Evolutionary conservation across 129 eudicot species (phyloP).

Genomic region (Lactuca saligna): DNA sequence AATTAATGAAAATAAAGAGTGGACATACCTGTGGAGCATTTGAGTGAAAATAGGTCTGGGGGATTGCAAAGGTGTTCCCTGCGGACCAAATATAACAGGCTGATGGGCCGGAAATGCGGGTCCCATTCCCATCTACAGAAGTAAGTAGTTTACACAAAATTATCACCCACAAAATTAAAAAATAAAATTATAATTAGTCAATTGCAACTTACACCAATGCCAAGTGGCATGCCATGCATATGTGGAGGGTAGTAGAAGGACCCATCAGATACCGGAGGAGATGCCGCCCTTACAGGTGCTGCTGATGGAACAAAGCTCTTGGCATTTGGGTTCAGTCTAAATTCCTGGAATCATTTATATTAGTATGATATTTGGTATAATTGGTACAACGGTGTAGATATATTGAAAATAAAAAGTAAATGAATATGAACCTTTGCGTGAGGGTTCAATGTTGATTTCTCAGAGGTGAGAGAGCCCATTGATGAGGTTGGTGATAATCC

Average conservation of each 20-base stretch:
- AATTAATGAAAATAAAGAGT: no score
- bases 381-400: no score
- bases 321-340: slow-evolving; percentile 87
- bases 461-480: no score
- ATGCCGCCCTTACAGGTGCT: slow-evolving; percentile 70
- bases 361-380: no score
- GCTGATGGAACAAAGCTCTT: slow-evolving; percentile 73
- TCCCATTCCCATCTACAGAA: slow-evolving; percentile 57
- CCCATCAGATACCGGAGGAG: slow-evolving; percentile 88
- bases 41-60: slow-evolving; percentile 73
- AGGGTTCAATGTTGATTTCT: no score
- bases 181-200: background rate
- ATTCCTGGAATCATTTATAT: slow-evolving; percentile 51
- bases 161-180: background rate
- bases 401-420: no score
- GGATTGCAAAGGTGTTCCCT: slow-evolving; percentile 58
- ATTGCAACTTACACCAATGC: slow-evolving; percentile 70
- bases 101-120: slow-evolving; percentile 68
- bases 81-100: slow-evolving; percentile 80
- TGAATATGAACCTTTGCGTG: no score
- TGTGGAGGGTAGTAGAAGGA: slow-evolving; percentile 80
- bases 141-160: no score
- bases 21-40: slow-evolving; percentile 78
- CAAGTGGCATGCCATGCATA: slow-evolving; percentile 89
- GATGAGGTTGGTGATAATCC: no score